A percentile compares a stretch with the other conserved stretches of the same genome.
phyloP scores from a whole-genome alignment of 2,329 filamentous ascomycete genomes.

The Shiraia bambusicola region DNA sequence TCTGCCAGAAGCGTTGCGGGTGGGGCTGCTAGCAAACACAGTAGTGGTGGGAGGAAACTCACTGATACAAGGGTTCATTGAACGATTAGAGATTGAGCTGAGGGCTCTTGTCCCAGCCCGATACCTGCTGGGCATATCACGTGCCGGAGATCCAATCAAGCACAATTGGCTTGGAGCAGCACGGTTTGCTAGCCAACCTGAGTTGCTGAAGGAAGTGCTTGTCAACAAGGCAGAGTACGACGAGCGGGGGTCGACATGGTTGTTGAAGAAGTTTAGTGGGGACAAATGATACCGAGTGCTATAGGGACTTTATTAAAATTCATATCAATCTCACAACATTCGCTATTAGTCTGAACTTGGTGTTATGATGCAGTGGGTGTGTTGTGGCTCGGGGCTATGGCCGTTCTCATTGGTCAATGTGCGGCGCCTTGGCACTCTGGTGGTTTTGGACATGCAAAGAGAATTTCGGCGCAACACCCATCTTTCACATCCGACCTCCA shows the following conservation, averaged over 20 bases:
- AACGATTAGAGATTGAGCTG: conserved; percentile 73
- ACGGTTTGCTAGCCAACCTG: conserved; percentile 68
- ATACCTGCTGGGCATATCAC: conserved; percentile 32
- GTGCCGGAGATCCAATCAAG: conserved; percentile 75
- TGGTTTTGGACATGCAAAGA: conserved; percentile 10
- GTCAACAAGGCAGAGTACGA: conserved; percentile 92
- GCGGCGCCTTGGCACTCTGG: conserved; percentile 19
- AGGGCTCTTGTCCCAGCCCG: conserved; percentile 52
- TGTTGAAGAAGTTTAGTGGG: conserved; percentile 67
- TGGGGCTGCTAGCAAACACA: conserved; percentile 81
- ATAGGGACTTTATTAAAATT: too few species aligned
- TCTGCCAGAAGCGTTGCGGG: conserved; percentile 80
- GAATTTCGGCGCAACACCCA: conserved; percentile 15
- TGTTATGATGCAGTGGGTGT: not conserved
- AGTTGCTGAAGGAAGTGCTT: conserved; percentile 63
- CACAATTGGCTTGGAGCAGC: conserved; percentile 87
- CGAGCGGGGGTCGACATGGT: conserved; percentile 75
- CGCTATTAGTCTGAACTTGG: too few species aligned
- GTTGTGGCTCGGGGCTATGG: conserved; percentile 13
- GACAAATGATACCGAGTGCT: conserved; percentile 12
- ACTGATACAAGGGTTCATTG: conserved; percentile 76
- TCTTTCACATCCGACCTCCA: conserved; percentile 30
- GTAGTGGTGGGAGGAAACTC: conserved; percentile 86
- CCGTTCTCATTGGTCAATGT: conserved; percentile 22
- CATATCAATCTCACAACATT: not conserved